Percentiles rank a stretch among this genome's conserved stretches.
Evolutionary conservation across 805 yeast species (phyloP).

Genomic region (Zygosaccharomyces rouxii): DNA sequence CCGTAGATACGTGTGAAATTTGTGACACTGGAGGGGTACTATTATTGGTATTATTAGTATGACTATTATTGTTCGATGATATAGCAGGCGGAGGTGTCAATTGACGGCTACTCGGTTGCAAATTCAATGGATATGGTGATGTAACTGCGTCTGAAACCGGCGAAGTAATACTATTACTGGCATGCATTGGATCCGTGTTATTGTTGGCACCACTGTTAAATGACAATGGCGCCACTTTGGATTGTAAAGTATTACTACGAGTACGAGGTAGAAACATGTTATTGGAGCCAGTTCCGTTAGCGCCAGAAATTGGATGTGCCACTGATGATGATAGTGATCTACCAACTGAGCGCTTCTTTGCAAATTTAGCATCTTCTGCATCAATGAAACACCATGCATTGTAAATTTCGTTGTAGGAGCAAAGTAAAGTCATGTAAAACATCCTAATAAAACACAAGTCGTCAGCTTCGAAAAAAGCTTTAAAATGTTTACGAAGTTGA

Average conservation of each 20-base stretch:
- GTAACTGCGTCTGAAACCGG: slow-evolving; percentile 8
- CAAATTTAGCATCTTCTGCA: slow-evolving; percentile 13
- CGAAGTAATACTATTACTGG: slow-evolving; percentile 4
- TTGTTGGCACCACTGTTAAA: slow-evolving; percentile 2
- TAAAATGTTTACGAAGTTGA: slow-evolving; percentile 44
- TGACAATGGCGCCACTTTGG: slow-evolving; percentile 9
- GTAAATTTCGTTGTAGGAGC: slow-evolving; percentile 60
- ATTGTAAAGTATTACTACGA: slow-evolving; percentile 28
- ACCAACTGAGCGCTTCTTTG: slow-evolving; percentile 7
- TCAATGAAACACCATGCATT: slow-evolving; percentile 52
- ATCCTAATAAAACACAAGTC: slow-evolving; percentile 64
- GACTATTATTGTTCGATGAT: background rate
- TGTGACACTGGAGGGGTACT: background rate
- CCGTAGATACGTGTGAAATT: slow-evolving; percentile 8
- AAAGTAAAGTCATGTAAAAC: slow-evolving; percentile 55
- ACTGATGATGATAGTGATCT: slow-evolving; percentile 3
- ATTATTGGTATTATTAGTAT: background rate
- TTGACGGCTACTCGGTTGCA: slow-evolving; percentile 4
- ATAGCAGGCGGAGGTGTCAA: slow-evolving; percentile 12
- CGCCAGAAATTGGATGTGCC: slow-evolving; percentile 4
- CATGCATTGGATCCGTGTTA: slow-evolving; percentile 3
- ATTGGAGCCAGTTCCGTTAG: slow-evolving; percentile 5
- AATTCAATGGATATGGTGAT: slow-evolving; percentile 9
- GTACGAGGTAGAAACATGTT: slow-evolving; percentile 19
- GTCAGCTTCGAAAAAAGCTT: slow-evolving; percentile 47